Evolutionary conservation across 495 filamentous ascomycete genomes (phyloP).

Genomic region (Parathielavia hyrcaniae): DNA sequence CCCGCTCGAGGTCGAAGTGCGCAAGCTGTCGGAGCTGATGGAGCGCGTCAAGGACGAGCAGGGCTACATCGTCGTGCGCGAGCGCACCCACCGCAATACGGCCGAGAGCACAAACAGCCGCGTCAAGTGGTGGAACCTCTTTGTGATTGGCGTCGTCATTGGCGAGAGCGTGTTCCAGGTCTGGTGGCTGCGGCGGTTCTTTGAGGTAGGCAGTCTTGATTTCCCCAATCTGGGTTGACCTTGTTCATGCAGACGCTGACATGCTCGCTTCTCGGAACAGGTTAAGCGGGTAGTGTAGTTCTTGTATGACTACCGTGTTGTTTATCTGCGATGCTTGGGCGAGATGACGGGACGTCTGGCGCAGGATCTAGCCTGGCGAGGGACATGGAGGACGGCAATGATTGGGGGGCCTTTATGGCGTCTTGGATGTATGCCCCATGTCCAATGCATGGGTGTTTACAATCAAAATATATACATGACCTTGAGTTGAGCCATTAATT

Average conservation of each 20-base stretch:
- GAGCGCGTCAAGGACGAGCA: constrained; percentile 95
- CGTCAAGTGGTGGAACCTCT: constrained; percentile 99
- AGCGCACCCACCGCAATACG: constrained; percentile 94
- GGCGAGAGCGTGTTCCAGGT: constrained; percentile 96
- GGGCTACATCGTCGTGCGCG: constrained; percentile 90
- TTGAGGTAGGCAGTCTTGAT: constrained; percentile 60
- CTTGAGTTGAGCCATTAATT: background rate
- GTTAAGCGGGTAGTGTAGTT: constrained; percentile 36
- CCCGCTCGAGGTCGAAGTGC: constrained; percentile 87
- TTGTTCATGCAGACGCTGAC: background rate
- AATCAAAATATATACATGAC: constrained; percentile 11
- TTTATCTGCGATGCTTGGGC: constrained; percentile 14
- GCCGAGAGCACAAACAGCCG: constrained; percentile 95
- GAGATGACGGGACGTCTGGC: constrained; percentile 2
- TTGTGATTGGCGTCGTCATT: constrained; percentile 82
- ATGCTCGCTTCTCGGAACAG: constrained; percentile 12
- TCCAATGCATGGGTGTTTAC: constrained; percentile 5
- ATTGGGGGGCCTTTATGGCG: constrained; percentile 7
- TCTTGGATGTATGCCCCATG: constrained; percentile 13
- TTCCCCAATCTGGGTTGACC: background rate
- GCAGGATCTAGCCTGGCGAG: constrained; percentile 1
- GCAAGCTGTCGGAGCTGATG: constrained; percentile 75
- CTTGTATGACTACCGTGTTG: background rate
- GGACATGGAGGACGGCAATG: constrained; percentile 3
- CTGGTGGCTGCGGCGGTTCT: constrained; percentile 98